A percentile compares a stretch with the other conserved stretches of the same genome.
phyloP scores from a whole-genome alignment of 441 rosid genomes.

The Arabidopsis hybrid region DNA sequence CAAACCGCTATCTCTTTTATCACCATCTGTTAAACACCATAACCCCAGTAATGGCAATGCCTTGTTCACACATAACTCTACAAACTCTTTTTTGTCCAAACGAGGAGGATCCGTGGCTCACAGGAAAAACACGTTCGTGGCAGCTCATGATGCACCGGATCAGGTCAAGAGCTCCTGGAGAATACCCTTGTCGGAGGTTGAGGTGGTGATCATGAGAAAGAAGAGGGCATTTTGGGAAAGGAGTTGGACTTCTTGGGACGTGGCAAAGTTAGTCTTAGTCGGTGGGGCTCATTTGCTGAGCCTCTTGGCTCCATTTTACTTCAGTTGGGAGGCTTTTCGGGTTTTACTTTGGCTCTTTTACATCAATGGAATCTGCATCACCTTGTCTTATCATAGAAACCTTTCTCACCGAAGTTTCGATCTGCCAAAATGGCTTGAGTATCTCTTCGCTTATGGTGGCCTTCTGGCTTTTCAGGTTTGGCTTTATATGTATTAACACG shows the following conservation, averaged over 20 bases:
- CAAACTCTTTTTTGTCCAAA: slow-evolving; percentile 3
- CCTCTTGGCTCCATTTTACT: slow-evolving; percentile 68
- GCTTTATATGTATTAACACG: neutral
- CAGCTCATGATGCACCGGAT: neutral
- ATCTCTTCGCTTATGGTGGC: slow-evolving; percentile 73
- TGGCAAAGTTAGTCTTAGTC: slow-evolving; percentile 47
- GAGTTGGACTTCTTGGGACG: slow-evolving; percentile 64
- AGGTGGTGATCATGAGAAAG: slow-evolving; percentile 51
- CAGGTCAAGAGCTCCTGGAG: slow-evolving; percentile 6
- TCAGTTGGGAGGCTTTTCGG: slow-evolving; percentile 64
- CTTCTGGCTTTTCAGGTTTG: slow-evolving; percentile 64
- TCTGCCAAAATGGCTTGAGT: slow-evolving; percentile 81
- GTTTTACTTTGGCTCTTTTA: slow-evolving; percentile 50
- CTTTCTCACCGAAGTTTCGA: slow-evolving; percentile 79
- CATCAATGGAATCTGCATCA: slow-evolving; percentile 54
- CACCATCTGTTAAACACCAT: slow-evolving; percentile 9
- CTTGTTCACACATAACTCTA: neutral
- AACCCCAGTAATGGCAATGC: neutral
- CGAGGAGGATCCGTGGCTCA: slow-evolving; percentile 23
- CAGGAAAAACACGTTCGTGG: slow-evolving; percentile 17
- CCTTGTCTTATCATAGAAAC: slow-evolving; percentile 71
- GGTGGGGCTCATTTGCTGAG: slow-evolving; percentile 60
- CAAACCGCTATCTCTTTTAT: neutral
- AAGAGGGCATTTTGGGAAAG: slow-evolving; percentile 53
- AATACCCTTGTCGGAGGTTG: slow-evolving; percentile 50